Percentiles rank a stretch among this genome's conserved stretches.
Conservation (phyloP, 2,329 filamentous ascomycete species). For the Cladosporium sp. region DNA sequence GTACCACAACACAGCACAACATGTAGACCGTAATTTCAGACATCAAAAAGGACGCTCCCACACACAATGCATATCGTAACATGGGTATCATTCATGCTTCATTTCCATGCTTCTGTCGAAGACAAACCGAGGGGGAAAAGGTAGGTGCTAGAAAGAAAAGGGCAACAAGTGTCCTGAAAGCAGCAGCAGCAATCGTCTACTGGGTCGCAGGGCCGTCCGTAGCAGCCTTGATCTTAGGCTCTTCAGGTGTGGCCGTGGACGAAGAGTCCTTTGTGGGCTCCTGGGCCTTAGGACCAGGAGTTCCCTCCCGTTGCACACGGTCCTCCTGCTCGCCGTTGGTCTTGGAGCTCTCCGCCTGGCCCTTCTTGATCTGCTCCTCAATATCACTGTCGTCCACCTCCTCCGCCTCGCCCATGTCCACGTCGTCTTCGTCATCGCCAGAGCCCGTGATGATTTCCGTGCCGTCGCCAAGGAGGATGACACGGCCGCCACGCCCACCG, state of each 20-base stretch:
- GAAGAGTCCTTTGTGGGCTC: constrained; percentile 26
- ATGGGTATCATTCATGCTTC: constrained; percentile 22
- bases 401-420: constrained; percentile 63
- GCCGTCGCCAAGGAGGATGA: constrained; percentile 93
- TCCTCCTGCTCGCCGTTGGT: constrained; percentile 20
- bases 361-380: constrained; percentile 77
- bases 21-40: background rate
- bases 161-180: background rate
- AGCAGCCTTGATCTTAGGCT: constrained; percentile 31
- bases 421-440: constrained; percentile 72
- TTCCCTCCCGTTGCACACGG: constrained; percentile 47
- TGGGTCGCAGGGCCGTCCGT: constrained; percentile 23
- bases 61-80: constrained; percentile 4
- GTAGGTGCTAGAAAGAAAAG: background rate
- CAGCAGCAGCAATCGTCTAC: constrained; percentile 6
- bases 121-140: background rate
- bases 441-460: constrained; percentile 82
- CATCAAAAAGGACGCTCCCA: background rate
- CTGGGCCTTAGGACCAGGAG: constrained; percentile 49
- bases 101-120: constrained; percentile 20
- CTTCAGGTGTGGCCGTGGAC: constrained; percentile 25
- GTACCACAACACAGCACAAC: background rate
- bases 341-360: constrained; percentile 38
- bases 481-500: constrained; percentile 73
- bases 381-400: constrained; percentile 84